A percentile compares a stretch with the other conserved stretches of the same genome.
Evolutionary conservation across 78 protist species (phyloP).

Genomic region (Corallochytrium limacisporum): DNA sequence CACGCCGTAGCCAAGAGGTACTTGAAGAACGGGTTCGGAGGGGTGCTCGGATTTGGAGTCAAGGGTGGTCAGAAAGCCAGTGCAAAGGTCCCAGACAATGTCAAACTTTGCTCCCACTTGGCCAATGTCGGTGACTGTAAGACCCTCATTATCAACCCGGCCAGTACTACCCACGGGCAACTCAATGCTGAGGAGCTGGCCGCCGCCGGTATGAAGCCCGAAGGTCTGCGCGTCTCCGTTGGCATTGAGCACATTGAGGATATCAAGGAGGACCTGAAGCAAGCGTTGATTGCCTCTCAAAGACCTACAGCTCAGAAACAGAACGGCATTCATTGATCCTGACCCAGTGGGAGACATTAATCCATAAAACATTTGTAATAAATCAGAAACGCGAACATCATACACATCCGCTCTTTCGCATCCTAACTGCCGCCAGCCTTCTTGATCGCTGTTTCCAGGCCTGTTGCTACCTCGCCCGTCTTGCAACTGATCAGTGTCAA

Average conservation of each 20-base stretch:
- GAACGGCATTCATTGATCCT: too few species aligned
- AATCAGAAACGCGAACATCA: too few species aligned
- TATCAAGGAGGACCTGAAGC: slow-evolving; percentile 37
- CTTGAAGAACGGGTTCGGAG: slow-evolving; percentile 1
- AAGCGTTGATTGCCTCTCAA: too few species aligned
- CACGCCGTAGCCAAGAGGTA: slow-evolving; percentile 26
- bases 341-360: too few species aligned
- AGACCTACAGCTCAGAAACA: too few species aligned
- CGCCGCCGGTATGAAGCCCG: slow-evolving; percentile 28
- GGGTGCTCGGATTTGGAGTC: slow-evolving; percentile 29
- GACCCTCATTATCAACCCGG: slow-evolving; percentile 37
- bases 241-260: slow-evolving; percentile 50
- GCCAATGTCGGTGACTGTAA: slow-evolving; percentile 57
- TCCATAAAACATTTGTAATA: too few species aligned
- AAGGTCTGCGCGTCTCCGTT: slow-evolving; percentile 43
- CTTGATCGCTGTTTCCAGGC: too few species aligned
- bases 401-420: too few species aligned
- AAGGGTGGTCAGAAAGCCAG: slow-evolving; percentile 13
- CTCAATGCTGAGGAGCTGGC: slow-evolving; percentile 18
- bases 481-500: too few species aligned
- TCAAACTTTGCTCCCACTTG: slow-evolving; percentile 21
- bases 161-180: slow-evolving; percentile 52
- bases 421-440: too few species aligned
- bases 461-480: too few species aligned
- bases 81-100: neutral